Base-by-base conservation (phyloP, 345 rosid genomes). In the Citropsis articulata region DNA sequence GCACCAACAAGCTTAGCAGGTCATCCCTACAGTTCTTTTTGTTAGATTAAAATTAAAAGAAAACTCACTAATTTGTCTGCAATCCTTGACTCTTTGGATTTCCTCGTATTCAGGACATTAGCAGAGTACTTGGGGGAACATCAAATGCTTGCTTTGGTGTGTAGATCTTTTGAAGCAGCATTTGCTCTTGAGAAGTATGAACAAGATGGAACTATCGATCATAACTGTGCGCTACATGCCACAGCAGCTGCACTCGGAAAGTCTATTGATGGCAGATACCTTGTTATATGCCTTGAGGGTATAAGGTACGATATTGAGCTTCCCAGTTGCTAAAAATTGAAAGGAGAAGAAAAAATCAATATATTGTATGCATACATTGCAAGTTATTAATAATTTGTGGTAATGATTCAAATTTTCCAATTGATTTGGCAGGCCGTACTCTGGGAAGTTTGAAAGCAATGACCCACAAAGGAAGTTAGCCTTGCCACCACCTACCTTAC, bases 61-160 rank as follows among this genome's bases (percentile, higher is more conserved):
- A 61, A 28, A 57, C 25, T 18, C 48, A 19, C 25, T n/a, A 45
- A 50, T 71, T 65, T 35, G 7, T 14, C 28, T 76, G 14, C 33
- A 42, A 13, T 64, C 77, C 16, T 14, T 36, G 30, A 16, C 64
- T 30, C 40, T 31, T 30, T 63, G 56, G 18, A 66, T 35, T 72
- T 73, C 18, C 59, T 59, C 31, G 33, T 60, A 24, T 73, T 73
- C 71, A 93, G 96, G 81, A 83, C 86, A 42, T 78, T 93, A 66
- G 88, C 90, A 6, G 91, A 84, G 80, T 90, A 82, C 79, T 78
- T 90, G 78, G 94, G 93, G 21, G 84, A 91, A 86, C 93, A 87
- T 75, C 86, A 82, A 73, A 85, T 90, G 97, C 87, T 92, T 3
- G 91, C 91, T 28, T 69, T 90, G 63, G 93, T 90, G 21, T 90